Base-by-base conservation (phyloP, 73 alveolate species). In the Stentor coeruleus region DNA sequence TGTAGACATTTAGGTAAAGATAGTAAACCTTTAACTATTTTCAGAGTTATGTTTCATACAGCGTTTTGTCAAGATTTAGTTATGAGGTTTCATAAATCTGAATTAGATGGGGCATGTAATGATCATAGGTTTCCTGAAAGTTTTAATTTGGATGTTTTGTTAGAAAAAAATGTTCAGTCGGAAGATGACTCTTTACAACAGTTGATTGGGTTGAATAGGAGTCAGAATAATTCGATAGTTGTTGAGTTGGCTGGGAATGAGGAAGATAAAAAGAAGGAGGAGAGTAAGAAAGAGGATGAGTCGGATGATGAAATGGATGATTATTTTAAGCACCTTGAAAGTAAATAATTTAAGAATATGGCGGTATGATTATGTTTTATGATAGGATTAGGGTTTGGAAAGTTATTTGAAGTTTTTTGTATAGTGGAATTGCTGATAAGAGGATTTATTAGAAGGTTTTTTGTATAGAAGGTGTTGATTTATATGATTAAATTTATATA, bases 41-140 rank as follows among this genome's bases (percentile, higher is more conserved):
- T 66, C 39, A 66, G 41, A 33, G 79, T 66, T 26, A 66, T 66
- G 79, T 2, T 66, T 31, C 79, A 66, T 33, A 66, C 79, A 11
- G 79, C 79, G n/a, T 66, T 66, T 66, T 37, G 26, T 14, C 20
- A 66, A 1, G n/a, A 66, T 20, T 14, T 28, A 26, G 79, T 66
- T 0, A 20, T 66, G 36, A 20, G 37, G n/a, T 20, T 66, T 31
- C n/a, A 14, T 26, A 66, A 40, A 66, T 11, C n/a, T 26, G 79
- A 66, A 66, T 28, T 66, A 20, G 79, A 66, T 2, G n/a, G n/a
- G 2, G 79, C 79, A 1, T 66, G 36, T 66, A 33, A 26, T 66
- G 79, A 66, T 2, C n/a, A 20, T 49, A 49, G 66, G 66, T 49
- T 49, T 49, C 66, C 66, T 11, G 66, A 49, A 49, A 49, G 6